Evolutionary conservation across 495 filamentous ascomycete genomes (phyloP).

Genomic region (Pseudoneurospora amorphoporcata): DNA sequence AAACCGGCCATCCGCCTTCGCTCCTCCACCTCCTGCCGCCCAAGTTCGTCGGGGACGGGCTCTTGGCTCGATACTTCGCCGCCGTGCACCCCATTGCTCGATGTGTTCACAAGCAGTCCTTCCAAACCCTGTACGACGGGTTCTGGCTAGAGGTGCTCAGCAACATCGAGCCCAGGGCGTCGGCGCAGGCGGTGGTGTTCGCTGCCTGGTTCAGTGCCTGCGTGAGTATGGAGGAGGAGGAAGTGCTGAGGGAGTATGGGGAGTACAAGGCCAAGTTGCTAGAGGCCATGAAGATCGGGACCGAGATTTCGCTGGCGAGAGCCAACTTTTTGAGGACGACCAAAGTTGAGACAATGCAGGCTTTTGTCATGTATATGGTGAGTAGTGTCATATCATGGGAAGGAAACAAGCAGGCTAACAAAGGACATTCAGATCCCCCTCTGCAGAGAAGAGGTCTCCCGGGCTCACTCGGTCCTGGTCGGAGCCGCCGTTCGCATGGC

Average conservation of each 20-base stretch:
- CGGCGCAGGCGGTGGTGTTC: constrained; percentile 56
- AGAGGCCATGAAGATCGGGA: constrained; percentile 49
- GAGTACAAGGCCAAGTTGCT: constrained; percentile 42
- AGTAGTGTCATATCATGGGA: constrained; percentile 6
- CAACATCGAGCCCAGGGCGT: constrained; percentile 48
- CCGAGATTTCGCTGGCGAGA: constrained; percentile 52
- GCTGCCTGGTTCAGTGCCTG: constrained; percentile 57
- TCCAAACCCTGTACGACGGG: constrained; percentile 47
- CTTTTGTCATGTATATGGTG: constrained; percentile 64
- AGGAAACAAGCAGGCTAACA: constrained; percentile 4
- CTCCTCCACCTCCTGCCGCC: constrained; percentile 48
- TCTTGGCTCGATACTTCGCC: constrained; percentile 54
- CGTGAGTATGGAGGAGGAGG: constrained; percentile 50
- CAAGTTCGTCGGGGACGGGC: constrained; percentile 36
- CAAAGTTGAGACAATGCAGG: constrained; percentile 60
- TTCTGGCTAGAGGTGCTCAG: constrained; percentile 52
- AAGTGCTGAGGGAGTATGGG: constrained; percentile 37
- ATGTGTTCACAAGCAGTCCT: constrained; percentile 52
- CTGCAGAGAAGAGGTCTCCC: constrained; percentile 57
- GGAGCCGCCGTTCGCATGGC: constrained; percentile 61
- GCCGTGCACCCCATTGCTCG: constrained; percentile 57
- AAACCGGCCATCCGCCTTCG: constrained; percentile 32
- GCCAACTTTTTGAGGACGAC: constrained; percentile 62
- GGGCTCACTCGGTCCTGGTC: constrained; percentile 59
- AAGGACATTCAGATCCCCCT: constrained; percentile 45